Evolutionary conservation across 495 filamentous ascomycete species (phyloP).

Genomic region (Astrocystis sublimbata): DNA sequence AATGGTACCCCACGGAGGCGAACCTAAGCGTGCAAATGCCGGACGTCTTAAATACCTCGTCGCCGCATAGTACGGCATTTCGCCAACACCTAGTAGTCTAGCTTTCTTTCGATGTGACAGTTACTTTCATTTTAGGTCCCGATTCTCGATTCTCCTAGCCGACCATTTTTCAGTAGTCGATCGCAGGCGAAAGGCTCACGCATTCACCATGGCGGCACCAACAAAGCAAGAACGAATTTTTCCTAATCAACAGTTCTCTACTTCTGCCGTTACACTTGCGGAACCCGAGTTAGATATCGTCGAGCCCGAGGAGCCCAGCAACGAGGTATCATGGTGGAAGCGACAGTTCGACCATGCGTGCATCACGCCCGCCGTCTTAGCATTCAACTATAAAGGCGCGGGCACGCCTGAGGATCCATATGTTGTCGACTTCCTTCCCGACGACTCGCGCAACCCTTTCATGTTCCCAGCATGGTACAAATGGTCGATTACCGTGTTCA

Average conservation of each 20-base stretch:
- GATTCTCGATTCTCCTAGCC: conserved; percentile 8
- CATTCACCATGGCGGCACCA: conserved; percentile 16
- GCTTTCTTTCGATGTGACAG: conserved; percentile 10
- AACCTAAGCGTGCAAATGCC: background rate
- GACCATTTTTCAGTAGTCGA: conserved; percentile 12
- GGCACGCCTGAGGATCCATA: conserved; percentile 77
- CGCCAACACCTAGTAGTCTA: background rate
- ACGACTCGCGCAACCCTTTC: conserved; percentile 74
- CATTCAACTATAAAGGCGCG: conserved; percentile 63
- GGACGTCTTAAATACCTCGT: conserved; percentile 15
- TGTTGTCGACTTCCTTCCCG: conserved; percentile 69
- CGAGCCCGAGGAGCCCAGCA: conserved; percentile 13
- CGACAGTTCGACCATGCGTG: conserved; percentile 41
- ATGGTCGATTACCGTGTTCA: conserved; percentile 67
- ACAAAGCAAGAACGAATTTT: conserved; percentile 8
- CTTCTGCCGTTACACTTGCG: conserved; percentile 12
- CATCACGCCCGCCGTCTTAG: conserved; percentile 49
- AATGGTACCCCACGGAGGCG: conserved; percentile 7
- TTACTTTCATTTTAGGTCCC: conserved; percentile 17
- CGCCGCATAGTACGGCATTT: background rate
- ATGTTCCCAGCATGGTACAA: conserved; percentile 61
- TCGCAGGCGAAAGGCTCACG: conserved; percentile 18
- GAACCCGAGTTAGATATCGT: conserved; percentile 5
- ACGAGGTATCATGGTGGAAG: conserved; percentile 22
- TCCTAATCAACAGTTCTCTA: conserved; percentile 13